Percentiles rank a stretch among this genome's conserved stretches.
Conservation (phyloP, 345 rosid genomes). For the Fremontodendron californicum region DNA sequence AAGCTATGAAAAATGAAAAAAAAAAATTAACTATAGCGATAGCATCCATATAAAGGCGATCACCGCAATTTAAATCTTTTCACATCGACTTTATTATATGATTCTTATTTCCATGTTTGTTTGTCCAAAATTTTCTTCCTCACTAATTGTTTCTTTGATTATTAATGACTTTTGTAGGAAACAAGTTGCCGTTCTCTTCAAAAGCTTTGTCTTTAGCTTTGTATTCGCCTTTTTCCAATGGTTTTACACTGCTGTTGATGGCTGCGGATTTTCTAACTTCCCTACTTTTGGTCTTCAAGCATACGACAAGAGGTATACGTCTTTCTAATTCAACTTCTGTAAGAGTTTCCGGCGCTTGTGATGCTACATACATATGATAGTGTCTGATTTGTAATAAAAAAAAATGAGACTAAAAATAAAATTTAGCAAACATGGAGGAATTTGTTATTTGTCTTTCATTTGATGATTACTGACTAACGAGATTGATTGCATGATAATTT, state of each 20-base stretch:
- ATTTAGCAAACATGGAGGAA: neutral
- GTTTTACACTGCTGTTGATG: conserved; percentile 54
- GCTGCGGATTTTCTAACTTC: conserved; percentile 71
- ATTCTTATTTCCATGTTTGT: neutral
- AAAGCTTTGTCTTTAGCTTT: conserved; percentile 43
- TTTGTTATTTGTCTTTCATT: neutral
- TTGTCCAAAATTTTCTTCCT: neutral
- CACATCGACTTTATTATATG: neutral
- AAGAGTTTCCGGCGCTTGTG: too few relatives aligned
- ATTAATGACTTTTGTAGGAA: conserved; percentile 30
- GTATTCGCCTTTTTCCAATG: conserved; percentile 61
- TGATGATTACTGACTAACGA: neutral
- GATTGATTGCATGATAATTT: neutral
- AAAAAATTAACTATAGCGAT: too few relatives aligned
- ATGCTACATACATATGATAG: neutral
- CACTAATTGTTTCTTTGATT: neutral
- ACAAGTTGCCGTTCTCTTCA: conserved; percentile 51
- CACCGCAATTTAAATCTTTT: too few relatives aligned
- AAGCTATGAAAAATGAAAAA: too few relatives aligned
- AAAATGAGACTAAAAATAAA: neutral
- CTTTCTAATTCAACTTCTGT: neutral
- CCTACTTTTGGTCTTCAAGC: conserved; percentile 81
- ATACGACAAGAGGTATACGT: conserved; percentile 37
- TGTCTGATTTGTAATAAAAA: neutral
- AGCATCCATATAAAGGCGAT: too few relatives aligned